Evolutionary conservation across 192 early-diverging fungal genomes (phyloP), one percentile per base, ranked within the genome.

Genomic region (Rhizophagus sp.): DNA sequence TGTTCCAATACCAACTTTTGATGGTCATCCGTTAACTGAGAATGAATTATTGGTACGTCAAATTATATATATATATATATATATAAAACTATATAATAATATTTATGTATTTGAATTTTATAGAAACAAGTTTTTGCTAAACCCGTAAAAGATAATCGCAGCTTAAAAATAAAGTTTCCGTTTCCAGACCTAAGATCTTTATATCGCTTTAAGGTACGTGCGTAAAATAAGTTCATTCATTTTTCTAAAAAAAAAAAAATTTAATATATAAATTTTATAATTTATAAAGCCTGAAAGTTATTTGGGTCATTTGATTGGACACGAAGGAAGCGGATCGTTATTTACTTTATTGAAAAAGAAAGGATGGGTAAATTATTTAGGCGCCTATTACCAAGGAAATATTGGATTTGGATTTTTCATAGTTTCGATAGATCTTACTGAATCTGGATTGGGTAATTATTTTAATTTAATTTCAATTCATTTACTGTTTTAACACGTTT

Each of bases 241-340:
- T 36, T 61, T 73, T 62, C 73, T 50, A 17, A 62, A 30, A 44
- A 44, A 62, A 30, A 44, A 44, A 44, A 44, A 44, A 0, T 17
- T 44, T 67, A 70, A 34, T 61, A 24, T 36, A 62, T 62, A 61
- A 39, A 61, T 62, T 41, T 73, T 15, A 30, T 24, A 33, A 73
- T 50, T 81, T 76, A 76, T 63, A 81, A 85, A 94, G 84, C 95
- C 97, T 34, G 87, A 87, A 7, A 81, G 88, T 22, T 98, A 98
- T 83, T 75, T 96, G 39, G 92, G 94, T 15, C 96, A 97, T 81
- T 88, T 98, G 69, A 92, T 99, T 81, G 97, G 97, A 2, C 96
- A 97, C 84, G 97, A 98, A 83, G 93, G 93, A 62, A 85, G 86
- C 49, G 98, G 98, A 12, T 97, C 96, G 8, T 85, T 98, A 57